Percentiles rank a stretch among this genome's conserved stretches.
Conservation (phyloP, 805 yeast species). For the Kazachstania kunashirensis region DNA sequence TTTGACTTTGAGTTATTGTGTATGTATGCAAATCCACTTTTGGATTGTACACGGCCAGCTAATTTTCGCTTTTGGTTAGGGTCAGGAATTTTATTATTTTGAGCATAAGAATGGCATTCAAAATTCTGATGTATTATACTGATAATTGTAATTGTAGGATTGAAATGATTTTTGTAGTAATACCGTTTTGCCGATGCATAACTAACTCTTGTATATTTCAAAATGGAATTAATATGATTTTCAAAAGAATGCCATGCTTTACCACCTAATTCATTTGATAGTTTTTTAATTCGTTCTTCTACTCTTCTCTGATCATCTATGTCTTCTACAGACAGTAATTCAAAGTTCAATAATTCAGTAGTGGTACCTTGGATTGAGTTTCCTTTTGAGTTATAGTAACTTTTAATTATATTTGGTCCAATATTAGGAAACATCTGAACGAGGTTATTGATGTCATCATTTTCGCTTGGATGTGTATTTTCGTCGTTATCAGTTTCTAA, state of each 20-base stretch:
- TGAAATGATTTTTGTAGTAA: conserved; percentile 25
- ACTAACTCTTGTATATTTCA: conserved; percentile 14
- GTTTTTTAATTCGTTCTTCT: conserved; percentile 4
- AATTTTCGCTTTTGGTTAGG: conserved; percentile 29
- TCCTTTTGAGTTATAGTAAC: conserved; percentile 24
- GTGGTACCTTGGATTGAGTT: conserved; percentile 25
- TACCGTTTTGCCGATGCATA: conserved; percentile 16
- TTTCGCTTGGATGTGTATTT: too few relatives aligned
- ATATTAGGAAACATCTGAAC: conserved; percentile 41
- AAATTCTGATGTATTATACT: conserved; percentile 24
- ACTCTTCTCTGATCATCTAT: conserved; percentile 11
- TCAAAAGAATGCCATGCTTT: conserved; percentile 13
- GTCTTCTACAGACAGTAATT: conserved; percentile 11
- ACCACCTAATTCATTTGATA: not conserved
- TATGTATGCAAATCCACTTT: conserved; percentile 15
- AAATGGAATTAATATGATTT: conserved; percentile 16
- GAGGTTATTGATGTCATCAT: too few relatives aligned
- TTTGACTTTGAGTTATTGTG: not conserved
- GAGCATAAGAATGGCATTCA: not conserved
- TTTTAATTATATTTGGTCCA: conserved; percentile 24
- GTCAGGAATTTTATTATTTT: conserved; percentile 15
- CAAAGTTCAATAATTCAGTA: conserved; percentile 13
- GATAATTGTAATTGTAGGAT: conserved; percentile 29
- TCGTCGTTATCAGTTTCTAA: not conserved
- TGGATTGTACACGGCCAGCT: conserved; percentile 32